A percentile compares a stretch with the other conserved stretches of the same genome.
phyloP scores from a whole-genome alignment of 73 alveolate genomes.

The Loxodes magnus region DNA sequence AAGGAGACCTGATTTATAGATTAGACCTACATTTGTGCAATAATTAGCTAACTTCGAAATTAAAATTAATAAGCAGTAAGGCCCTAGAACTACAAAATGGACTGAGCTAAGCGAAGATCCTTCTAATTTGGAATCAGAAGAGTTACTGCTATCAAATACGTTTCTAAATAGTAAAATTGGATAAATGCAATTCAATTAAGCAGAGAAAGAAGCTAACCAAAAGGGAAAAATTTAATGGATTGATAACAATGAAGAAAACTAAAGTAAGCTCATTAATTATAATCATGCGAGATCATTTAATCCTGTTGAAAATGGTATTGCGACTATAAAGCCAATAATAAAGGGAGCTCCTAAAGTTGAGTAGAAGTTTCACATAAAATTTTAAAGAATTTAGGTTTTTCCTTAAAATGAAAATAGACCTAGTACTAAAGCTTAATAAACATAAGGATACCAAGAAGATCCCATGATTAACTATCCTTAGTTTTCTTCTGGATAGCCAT shows the following conservation, averaged over 20 bases:
- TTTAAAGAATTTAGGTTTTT: too few species aligned
- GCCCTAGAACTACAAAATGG: conserved; percentile 60
- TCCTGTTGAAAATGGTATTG: conserved; percentile 6
- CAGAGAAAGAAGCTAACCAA: neutral
- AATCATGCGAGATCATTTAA: neutral
- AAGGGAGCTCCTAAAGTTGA: conserved; percentile 4
- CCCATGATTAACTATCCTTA: too few species aligned
- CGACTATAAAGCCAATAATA: neutral
- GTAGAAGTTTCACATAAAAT: too few species aligned
- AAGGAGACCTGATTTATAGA: conserved; percentile 72
- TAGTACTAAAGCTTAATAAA: too few species aligned
- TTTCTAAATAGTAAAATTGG: conserved; percentile 78
- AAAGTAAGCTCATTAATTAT: conserved; percentile 1
- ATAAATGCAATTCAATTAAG: conserved; percentile 36
- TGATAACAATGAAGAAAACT: neutral
- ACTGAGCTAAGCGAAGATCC: conserved; percentile 71
- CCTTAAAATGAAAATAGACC: too few species aligned
- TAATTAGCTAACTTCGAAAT: conserved; percentile 63
- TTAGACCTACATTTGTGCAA: conserved; percentile 51
- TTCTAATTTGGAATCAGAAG: conserved; percentile 50
- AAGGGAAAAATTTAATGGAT: neutral
- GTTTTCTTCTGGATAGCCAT: too few species aligned
- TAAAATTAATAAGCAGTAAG: conserved; percentile 32
- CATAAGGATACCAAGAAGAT: too few species aligned
- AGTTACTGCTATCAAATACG: conserved; percentile 71